Conservation (phyloP, 2,329 filamentous ascomycete genomes). For the Aspergillus novofumigatus region DNA sequence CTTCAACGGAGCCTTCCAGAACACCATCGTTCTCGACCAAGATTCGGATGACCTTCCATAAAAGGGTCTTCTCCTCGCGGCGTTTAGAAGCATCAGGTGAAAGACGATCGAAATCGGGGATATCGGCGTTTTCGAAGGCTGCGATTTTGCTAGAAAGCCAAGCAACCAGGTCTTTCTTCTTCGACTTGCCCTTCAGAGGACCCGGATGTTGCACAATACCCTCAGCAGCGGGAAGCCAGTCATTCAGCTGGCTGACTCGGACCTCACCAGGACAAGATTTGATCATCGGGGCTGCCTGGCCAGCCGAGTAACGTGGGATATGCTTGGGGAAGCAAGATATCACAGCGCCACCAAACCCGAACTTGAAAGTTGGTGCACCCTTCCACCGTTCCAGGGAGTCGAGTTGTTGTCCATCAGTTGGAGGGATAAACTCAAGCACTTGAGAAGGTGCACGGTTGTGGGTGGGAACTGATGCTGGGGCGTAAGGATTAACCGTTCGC, state of each 20-base stretch:
- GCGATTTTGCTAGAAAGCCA: slow-evolving; percentile 81
- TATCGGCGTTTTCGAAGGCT: slow-evolving; percentile 56
- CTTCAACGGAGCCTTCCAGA: slow-evolving; percentile 67
- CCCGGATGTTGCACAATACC: slow-evolving; percentile 80
- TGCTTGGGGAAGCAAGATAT: slow-evolving; percentile 85
- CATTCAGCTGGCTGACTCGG: slow-evolving; percentile 69
- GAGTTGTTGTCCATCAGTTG: slow-evolving; percentile 52
- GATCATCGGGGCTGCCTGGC: slow-evolving; percentile 68
- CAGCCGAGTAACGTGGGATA: slow-evolving; percentile 78
- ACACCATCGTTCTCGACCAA: slow-evolving; percentile 83
- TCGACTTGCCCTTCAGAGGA: slow-evolving; percentile 80
- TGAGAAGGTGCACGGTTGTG: slow-evolving; percentile 44
- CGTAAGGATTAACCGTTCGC: slow-evolving; percentile 34
- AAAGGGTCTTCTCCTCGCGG: slow-evolving; percentile 69
- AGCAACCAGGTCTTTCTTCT: slow-evolving; percentile 85
- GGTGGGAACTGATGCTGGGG: slow-evolving; percentile 28
- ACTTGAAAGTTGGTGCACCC: slow-evolving; percentile 78
- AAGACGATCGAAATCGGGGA: slow-evolving; percentile 47
- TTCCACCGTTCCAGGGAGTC: slow-evolving; percentile 88
- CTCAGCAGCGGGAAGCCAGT: slow-evolving; percentile 67
- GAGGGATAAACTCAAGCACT: slow-evolving; percentile 53
- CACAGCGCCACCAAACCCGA: slow-evolving; percentile 80
- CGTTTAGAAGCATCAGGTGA: slow-evolving; percentile 57
- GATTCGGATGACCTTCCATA: slow-evolving; percentile 81
- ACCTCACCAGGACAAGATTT: slow-evolving; percentile 79